phyloP scores from a whole-genome alignment of 768 basidiomycete species.

The Podaxis sp. region DNA sequence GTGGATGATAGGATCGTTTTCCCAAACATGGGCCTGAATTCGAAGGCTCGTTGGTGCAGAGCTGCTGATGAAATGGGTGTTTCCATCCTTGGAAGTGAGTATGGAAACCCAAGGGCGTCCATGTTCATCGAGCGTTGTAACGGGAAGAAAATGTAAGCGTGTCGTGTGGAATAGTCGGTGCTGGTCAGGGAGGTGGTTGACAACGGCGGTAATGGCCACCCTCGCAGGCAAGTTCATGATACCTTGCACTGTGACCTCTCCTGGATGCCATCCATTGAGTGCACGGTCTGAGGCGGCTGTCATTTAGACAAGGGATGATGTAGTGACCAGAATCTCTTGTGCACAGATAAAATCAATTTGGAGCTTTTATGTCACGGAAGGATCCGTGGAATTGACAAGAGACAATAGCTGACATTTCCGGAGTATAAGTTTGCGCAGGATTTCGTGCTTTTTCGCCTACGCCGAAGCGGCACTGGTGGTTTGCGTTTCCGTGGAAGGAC shows the following conservation, averaged over 20 bases:
- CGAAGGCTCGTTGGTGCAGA: slow-evolving; percentile 32
- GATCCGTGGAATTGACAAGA: not conserved
- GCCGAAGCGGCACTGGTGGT: too few relatives aligned
- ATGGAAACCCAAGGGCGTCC: slow-evolving; percentile 63
- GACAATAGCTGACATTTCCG: not conserved
- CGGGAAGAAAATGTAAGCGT: slow-evolving; percentile 53
- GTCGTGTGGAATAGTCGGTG: slow-evolving; percentile 51
- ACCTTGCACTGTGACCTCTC: slow-evolving; percentile 50
- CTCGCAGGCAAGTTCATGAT: slow-evolving; percentile 34
- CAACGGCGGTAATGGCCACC: slow-evolving; percentile 17
- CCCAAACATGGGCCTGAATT: slow-evolving; percentile 46
- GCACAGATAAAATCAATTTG: not conserved
- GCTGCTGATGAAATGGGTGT: slow-evolving; percentile 42
- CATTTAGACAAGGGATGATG: not conserved
- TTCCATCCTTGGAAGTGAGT: slow-evolving; percentile 43
- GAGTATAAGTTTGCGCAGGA: too few relatives aligned
- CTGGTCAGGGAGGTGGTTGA: slow-evolving; percentile 39
- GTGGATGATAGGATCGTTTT: slow-evolving; percentile 52
- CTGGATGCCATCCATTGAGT: slow-evolving; percentile 49
- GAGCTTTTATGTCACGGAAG: not conserved
- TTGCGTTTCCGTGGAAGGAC: too few relatives aligned
- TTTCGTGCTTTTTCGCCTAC: too few relatives aligned
- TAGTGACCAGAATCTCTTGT: not conserved
- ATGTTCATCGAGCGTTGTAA: slow-evolving; percentile 49
- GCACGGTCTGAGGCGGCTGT: slow-evolving; percentile 3